These are phyloP conservation scores for Penicillium olsonii DNA, from an alignment of 2,329 filamentous ascomycete species.

Conservation along the genomic window DNA sequence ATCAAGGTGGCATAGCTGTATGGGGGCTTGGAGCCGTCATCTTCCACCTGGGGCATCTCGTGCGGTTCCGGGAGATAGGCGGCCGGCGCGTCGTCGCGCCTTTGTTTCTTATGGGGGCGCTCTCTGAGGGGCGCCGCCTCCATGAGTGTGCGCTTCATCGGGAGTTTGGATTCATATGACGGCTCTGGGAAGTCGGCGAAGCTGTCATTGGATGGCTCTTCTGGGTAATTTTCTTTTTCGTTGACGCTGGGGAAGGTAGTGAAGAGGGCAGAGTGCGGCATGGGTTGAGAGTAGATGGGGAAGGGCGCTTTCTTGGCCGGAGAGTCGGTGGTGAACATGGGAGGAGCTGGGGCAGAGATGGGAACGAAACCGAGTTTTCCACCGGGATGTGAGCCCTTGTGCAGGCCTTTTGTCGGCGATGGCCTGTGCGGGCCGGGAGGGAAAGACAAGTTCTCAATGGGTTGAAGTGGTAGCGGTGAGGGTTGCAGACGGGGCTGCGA, in stretches of 20 bases:
- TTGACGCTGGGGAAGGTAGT: slow-evolving; percentile 51
- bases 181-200: slow-evolving; percentile 52
- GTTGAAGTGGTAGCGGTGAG: slow-evolving; percentile 53
- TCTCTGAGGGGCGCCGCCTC: slow-evolving; percentile 75
- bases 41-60: slow-evolving; percentile 78
- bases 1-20: slow-evolving; percentile 96
- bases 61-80: slow-evolving; percentile 67
- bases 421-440: slow-evolving; percentile 59
- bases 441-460: slow-evolving; percentile 48
- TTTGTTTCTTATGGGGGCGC: slow-evolving; percentile 68
- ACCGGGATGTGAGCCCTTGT: slow-evolving; percentile 57
- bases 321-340: slow-evolving; percentile 50
- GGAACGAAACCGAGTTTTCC: slow-evolving; percentile 65
- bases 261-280: slow-evolving; percentile 51
- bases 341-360: slow-evolving; percentile 50
- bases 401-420: slow-evolving; percentile 69
- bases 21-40: slow-evolving; percentile 84
- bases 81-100: slow-evolving; percentile 54
- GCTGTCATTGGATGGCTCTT: slow-evolving; percentile 44
- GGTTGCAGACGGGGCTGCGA: slow-evolving; percentile 50
- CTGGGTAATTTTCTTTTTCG: slow-evolving; percentile 50
- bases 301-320: slow-evolving; percentile 48
- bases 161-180: slow-evolving; percentile 46
- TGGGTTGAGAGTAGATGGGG: slow-evolving; percentile 32
- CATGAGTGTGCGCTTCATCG: slow-evolving; percentile 63